Evolutionary conservation across 2,329 filamentous ascomycete species (phyloP), one percentile per base, ranked within the genome.

Genomic region (Catunica adiposa): DNA sequence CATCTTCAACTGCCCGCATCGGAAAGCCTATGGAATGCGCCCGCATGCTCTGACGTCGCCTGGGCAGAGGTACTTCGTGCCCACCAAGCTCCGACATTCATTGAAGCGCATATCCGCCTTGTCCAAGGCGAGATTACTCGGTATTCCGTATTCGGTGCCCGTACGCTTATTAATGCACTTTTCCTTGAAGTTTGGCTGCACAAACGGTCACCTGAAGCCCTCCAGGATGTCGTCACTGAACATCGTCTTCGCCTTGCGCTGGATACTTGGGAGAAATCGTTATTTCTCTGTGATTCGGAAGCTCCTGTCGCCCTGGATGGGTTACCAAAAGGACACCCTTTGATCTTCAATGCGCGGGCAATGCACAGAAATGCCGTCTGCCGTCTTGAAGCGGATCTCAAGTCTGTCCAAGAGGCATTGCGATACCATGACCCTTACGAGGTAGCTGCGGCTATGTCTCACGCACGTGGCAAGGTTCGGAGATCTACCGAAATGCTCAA

Each of bases 101-200:
- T 92, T 69, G 84, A 94, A 64, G 90, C 92, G 1, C 90, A 97
- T 65, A 89, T 94, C 69, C 89, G 89, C 60, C 79, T 98, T 3
- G 97, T 97, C 75, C 89, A 95, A 67, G 92, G 90, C 61, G 88
- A 96, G 66, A 79, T 80, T 57, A 79, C 90, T 53, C 84, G 84
- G 63, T 98, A 97, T 74, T 97, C 90, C 66, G 90, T 90, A 1
- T 98, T 97, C 67, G 90, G 89, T 3, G 94, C 92, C 9, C 87
- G 92, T 60, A 88, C 97, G 61, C 94, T 98, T 87, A 96, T 97
- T 76, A 98, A 97, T 65, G 90, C 92, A 9, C 76, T 98, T 61
- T 98, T 97, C 75, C 77, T 98, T 51, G 92, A 97, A 69, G 90
- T 97, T 2, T 98, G 92, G 92, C 94, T 95, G 66, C 88, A 97